Conservation (phyloP, 768 basidiomycete species). For the Lactarius evosmus region DNA sequence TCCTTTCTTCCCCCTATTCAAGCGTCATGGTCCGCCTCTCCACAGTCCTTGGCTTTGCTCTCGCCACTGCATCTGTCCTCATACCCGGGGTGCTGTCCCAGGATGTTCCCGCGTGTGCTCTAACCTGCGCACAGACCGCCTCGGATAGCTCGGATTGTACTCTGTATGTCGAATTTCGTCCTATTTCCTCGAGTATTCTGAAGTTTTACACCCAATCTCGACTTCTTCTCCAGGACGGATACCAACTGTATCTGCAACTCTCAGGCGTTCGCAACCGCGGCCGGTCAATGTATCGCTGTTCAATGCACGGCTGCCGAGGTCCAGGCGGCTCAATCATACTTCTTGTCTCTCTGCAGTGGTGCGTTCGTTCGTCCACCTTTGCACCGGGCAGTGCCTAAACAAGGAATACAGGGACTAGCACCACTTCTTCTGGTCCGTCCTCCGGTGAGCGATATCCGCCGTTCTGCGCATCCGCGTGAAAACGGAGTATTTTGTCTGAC, state of each 20-base stretch:
- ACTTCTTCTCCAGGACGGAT: neutral
- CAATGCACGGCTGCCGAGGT: neutral
- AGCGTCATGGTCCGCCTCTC: slow-evolving; percentile 5
- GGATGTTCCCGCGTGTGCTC: neutral
- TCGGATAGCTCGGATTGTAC: neutral
- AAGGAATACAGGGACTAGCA: neutral
- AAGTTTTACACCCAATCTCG: neutral
- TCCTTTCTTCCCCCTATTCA: neutral
- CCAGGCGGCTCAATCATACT: neutral
- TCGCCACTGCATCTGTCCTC: neutral
- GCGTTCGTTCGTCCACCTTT: neutral
- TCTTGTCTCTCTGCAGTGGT: neutral
- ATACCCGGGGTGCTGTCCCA: neutral
- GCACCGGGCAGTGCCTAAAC: neutral
- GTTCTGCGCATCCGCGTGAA: neutral
- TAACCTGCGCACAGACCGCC: neutral
- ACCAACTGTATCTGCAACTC: neutral
- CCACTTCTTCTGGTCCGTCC: neutral
- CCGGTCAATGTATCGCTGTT: neutral
- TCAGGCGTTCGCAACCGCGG: neutral
- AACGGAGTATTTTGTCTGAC: neutral
- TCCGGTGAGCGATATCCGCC: neutral
- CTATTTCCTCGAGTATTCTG: neutral
- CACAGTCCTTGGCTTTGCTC: neutral
- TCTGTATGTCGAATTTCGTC: neutral